Conservation (phyloP, 345 rosid genomes). For the Boechera retrofracta region DNA sequence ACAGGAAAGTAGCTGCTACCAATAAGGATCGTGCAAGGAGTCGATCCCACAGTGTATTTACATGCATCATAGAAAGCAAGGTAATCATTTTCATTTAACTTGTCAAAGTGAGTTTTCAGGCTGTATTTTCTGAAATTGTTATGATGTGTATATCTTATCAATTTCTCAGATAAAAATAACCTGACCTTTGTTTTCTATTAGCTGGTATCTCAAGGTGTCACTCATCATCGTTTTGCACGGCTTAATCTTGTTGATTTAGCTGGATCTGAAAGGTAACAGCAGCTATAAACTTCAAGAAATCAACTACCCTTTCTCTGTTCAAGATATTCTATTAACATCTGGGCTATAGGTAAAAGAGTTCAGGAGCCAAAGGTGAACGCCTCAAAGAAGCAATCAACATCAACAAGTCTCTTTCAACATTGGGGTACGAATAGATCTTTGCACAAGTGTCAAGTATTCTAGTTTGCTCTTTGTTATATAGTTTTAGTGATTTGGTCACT, state of each 20-base stretch:
- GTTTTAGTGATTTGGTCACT: slow-evolving; percentile 17
- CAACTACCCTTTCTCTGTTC: background rate
- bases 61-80: slow-evolving; percentile 94
- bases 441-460: slow-evolving; percentile 11
- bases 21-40: slow-evolving; percentile 98
- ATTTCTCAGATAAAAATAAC: slow-evolving; percentile 2
- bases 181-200: slow-evolving; percentile 39
- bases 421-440: slow-evolving; percentile 64
- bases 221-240: slow-evolving; percentile 93
- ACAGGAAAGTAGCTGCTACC: slow-evolving; percentile 97
- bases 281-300: background rate
- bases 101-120: slow-evolving; percentile 18
- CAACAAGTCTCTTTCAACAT: slow-evolving; percentile 95
- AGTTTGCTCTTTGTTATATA: slow-evolving; percentile 22
- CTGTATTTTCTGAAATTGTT: slow-evolving; percentile 3
- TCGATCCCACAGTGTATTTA: slow-evolving; percentile 98
- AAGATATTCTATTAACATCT: slow-evolving; percentile 32
- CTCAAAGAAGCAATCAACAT: slow-evolving; percentile 98
- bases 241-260: slow-evolving; percentile 99
- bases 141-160: background rate
- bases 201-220: slow-evolving; percentile 99
- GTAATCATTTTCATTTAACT: slow-evolving; percentile 45
- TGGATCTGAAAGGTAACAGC: slow-evolving; percentile 85
- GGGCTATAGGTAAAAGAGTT: slow-evolving; percentile 80
- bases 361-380: slow-evolving; percentile 99